A percentile compares a stretch with the other conserved stretches of the same genome.
Conservation (phyloP, 2,329 filamentous ascomycete species). For the Didymella sp. region DNA sequence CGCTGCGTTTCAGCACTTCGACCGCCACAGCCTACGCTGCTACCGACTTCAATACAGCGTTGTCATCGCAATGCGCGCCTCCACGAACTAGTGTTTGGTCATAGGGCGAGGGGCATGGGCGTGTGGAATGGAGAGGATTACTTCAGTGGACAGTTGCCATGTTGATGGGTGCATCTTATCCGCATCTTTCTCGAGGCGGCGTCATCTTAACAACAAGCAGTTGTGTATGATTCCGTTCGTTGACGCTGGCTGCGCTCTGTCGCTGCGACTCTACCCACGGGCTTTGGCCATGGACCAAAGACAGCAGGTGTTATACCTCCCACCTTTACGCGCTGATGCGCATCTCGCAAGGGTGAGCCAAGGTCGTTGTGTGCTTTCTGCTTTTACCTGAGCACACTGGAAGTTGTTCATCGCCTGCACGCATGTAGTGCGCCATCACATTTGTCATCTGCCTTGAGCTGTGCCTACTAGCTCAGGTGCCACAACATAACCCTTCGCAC, state of each 20-base stretch:
- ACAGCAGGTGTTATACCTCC: background rate
- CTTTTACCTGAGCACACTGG: constrained; percentile 6
- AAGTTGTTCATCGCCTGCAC: constrained; percentile 7
- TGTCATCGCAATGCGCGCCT: background rate
- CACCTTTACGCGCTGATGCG: background rate
- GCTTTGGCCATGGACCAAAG: constrained; percentile 3
- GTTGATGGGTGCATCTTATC: constrained; percentile 3
- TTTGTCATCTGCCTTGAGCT: background rate
- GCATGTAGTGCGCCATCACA: background rate
- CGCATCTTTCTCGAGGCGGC: background rate
- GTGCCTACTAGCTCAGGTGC: constrained; percentile 9
- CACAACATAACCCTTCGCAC: constrained; percentile 8
- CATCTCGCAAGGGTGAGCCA: constrained; percentile 4
- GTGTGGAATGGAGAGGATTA: background rate
- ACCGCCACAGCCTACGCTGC: background rate
- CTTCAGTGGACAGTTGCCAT: constrained; percentile 1
- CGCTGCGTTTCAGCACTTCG: constrained; percentile 1
- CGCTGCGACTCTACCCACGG: constrained; percentile 1
- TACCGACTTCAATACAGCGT: background rate
- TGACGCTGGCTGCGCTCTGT: constrained; percentile 9
- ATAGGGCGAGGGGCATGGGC: background rate
- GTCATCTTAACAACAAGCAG: constrained; percentile 3
- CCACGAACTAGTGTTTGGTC: background rate
- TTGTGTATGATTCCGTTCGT: constrained; percentile 9
- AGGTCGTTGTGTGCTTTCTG: constrained; percentile 1